Evolutionary conservation across 208 protist species (phyloP).

Genomic region (Entamoeba dispar): DNA sequence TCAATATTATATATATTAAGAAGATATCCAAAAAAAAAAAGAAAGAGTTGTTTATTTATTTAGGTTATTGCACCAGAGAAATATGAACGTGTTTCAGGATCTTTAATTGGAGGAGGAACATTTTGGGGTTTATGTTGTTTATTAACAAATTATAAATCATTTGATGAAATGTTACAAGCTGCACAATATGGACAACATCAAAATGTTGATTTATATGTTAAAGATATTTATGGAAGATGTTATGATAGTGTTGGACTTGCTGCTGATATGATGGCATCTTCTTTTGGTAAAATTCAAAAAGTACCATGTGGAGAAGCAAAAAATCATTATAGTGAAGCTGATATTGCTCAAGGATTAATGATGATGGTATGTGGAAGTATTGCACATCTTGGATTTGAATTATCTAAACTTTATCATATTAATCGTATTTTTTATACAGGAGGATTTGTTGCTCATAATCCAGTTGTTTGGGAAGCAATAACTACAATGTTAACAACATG

Average conservation of each 20-base stretch:
- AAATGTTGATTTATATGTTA: constrained; percentile 17
- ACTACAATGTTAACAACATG: background rate
- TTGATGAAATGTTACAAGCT: background rate
- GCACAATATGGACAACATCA: background rate
- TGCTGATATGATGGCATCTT: constrained; percentile 2
- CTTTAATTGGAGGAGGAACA: constrained; percentile 9
- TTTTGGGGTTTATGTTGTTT: constrained; percentile 6
- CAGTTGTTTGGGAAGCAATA: background rate
- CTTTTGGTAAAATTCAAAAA: background rate
- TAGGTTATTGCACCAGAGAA: background rate
- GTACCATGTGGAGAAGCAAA: background rate
- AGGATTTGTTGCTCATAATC: background rate
- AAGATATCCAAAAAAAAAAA: no score
- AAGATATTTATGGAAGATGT: constrained; percentile 20
- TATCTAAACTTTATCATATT: background rate
- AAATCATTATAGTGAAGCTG: background rate
- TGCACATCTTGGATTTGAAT: background rate
- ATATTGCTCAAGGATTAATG: background rate
- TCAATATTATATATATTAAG: no score
- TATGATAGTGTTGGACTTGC: constrained; percentile 5
- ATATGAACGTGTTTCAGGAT: constrained; percentile 2
- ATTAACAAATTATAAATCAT: background rate
- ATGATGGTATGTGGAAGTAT: background rate
- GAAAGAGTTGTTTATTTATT: no score
- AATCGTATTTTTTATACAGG: background rate